These are phyloP conservation scores for Heliocybe sulcata DNA, from an alignment of 1,284 basidiomycete species.

Conservation along the genomic window DNA sequence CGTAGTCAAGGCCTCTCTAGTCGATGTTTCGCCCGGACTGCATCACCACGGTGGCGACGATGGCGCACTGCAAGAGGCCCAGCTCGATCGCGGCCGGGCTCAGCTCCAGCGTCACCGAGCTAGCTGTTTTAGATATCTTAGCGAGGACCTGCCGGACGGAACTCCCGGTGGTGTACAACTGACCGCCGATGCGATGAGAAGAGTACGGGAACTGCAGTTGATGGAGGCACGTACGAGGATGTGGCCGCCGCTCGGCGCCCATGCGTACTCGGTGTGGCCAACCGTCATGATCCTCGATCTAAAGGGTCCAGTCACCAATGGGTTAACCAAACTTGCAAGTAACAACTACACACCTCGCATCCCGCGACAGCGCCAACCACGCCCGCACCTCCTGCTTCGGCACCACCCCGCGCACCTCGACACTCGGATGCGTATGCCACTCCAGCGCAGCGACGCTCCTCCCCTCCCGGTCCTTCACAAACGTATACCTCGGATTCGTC, in stretches of 20 bases:
- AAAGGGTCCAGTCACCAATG: not conserved
- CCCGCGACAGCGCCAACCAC: constrained; percentile 49
- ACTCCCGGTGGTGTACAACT: not conserved
- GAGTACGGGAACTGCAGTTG: not conserved
- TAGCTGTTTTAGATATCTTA: constrained; percentile 19
- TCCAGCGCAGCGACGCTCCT: constrained; percentile 47
- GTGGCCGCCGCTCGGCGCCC: not conserved
- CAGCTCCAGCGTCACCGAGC: constrained; percentile 23
- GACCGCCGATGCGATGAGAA: not conserved
- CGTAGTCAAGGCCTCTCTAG: constrained; percentile 10
- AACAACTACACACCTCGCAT: constrained; percentile 36
- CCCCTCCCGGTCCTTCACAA: constrained; percentile 35
- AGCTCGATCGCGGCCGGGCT: constrained; percentile 24
- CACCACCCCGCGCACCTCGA: constrained; percentile 48
- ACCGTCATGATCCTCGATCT: not conserved
- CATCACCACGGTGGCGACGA: constrained; percentile 26
- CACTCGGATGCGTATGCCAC: constrained; percentile 45
- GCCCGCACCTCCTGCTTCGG: constrained; percentile 36
- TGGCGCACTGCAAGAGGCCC: constrained; percentile 23
- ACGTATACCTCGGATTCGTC: constrained; percentile 1
- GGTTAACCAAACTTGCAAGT: constrained; percentile 5
- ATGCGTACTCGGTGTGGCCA: constrained; percentile 1
- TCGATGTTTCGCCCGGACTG: constrained; percentile 28
- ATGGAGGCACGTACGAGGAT: not conserved
- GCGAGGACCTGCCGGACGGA: constrained; percentile 12